Conservation (phyloP, 331 rosid genomes). For the Dryas integrifolia region DNA sequence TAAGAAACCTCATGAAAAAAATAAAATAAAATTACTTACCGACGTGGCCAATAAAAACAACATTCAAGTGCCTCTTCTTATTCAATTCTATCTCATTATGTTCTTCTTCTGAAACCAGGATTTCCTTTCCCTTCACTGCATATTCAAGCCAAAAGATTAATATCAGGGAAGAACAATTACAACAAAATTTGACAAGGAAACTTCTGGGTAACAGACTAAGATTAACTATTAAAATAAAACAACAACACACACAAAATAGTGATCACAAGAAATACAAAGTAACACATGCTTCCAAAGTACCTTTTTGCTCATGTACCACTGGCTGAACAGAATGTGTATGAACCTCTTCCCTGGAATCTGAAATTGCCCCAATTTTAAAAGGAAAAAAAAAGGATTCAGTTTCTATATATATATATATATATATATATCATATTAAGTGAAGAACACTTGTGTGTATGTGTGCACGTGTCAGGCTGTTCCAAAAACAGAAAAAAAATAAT, state of each 20-base stretch:
- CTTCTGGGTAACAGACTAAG: background rate
- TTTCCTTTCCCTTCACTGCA: slow-evolving; percentile 56
- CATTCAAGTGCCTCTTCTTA: slow-evolving; percentile 80
- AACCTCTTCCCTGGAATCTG: slow-evolving; percentile 49
- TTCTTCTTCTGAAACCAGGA: slow-evolving; percentile 32
- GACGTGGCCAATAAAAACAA: slow-evolving; percentile 93
- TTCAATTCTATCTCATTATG: slow-evolving; percentile 27
- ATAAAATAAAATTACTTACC: slow-evolving; percentile 53
- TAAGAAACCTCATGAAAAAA: background rate
- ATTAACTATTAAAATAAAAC: slow-evolving; percentile 7
- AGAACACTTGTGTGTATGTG: background rate
- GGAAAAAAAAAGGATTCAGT: background rate
- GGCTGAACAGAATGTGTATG: slow-evolving; percentile 24
- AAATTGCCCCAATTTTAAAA: slow-evolving; percentile 31
- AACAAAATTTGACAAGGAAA: slow-evolving; percentile 14
- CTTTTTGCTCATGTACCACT: slow-evolving; percentile 53
- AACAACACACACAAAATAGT: background rate
- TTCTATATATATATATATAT: background rate
- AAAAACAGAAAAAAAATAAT: background rate
- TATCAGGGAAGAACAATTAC: slow-evolving; percentile 16
- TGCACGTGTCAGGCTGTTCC: background rate
- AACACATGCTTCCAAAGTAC: slow-evolving; percentile 30
- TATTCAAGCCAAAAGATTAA: slow-evolving; percentile 32
- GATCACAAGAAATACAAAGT: background rate
- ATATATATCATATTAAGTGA: background rate